These are phyloP conservation scores for Cytospora leucostoma DNA, from an alignment of 2,329 filamentous ascomycete genomes.

Conservation along the genomic window DNA sequence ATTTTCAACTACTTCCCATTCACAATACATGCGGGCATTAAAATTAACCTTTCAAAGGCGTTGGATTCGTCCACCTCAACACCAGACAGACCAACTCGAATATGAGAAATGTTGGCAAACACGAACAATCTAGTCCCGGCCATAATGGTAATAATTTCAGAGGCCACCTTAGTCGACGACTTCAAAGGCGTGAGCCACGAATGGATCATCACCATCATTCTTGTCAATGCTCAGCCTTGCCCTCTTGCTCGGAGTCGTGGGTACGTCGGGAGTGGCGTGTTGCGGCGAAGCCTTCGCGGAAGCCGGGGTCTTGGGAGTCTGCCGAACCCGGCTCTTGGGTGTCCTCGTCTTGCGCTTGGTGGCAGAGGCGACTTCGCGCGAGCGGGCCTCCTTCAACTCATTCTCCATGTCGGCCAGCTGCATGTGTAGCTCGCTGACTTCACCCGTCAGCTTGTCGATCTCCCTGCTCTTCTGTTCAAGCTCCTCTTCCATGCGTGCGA, in stretches of 20 bases:
- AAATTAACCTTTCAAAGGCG: too few species aligned
- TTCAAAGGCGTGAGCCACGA: neutral
- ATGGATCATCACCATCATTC: neutral
- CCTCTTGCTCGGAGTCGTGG: conserved; percentile 4
- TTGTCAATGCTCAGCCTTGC: neutral
- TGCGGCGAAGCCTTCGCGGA: neutral
- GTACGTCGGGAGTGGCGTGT: neutral
- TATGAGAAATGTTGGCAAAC: too few species aligned
- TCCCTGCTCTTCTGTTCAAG: neutral
- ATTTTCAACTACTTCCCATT: too few species aligned
- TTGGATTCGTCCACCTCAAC: too few species aligned
- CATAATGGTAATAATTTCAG: neutral
- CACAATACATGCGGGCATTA: too few species aligned
- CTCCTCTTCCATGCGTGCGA: neutral
- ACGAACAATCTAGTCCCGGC: neutral
- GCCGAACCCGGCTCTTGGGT: conserved; percentile 1
- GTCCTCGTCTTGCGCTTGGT: conserved; percentile 5
- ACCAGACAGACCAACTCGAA: too few species aligned
- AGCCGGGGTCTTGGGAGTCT: neutral
- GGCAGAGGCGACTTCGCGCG: neutral
- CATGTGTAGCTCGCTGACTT: conserved; percentile 4
- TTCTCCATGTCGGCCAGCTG: neutral
- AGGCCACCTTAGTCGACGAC: neutral
- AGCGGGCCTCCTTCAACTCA: conserved; percentile 1
- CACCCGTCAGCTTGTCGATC: neutral